Base-by-base conservation (phyloP, 371 early-diverging fungal species). In the Paraphysoderma sedebokerense region DNA sequence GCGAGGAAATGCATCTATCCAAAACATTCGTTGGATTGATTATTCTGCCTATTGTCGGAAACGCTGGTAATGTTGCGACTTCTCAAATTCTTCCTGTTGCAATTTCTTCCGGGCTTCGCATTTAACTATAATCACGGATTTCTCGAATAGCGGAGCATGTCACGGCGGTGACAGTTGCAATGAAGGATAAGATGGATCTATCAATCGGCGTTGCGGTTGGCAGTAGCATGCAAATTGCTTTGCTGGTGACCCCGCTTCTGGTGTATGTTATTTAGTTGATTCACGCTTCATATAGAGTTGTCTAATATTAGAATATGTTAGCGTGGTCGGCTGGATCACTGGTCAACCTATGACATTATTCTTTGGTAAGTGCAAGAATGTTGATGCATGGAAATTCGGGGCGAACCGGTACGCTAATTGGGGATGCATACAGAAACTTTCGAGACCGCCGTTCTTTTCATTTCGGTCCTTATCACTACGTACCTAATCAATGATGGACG, bases 181-280 rank as follows among this genome's bases (percentile, higher is more conserved):
- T 79, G 48, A 75, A 81, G 46, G 75, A 90, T 66, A 87, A 89
- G 68, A 87, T 91, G 85, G 87, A 91, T 49, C 59, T 87, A 24
- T 76, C 85, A 0, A 66, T 92, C 29, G 76, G 81, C 31, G 79
- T 91, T 19, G 87, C 92, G 15, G 66, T 90, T 11, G 91, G 90
- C 2, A 83, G 84, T n/a, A 78, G 78, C 38, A 81, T 87, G 75
- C 90, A 92, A 59, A 87, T 92, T 46, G 83, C 88, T 1, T 67
- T 92, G 17, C 66, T 89, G 26, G 87, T 88, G 3, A 82, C 84
- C 15, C 93, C 92, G 4, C 52, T 90, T 30, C 66, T 84, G 56
- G 88, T 89, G 27, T 34, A 13, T 13, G 34, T 34, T 34, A 13
- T 34, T 12, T n/a, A 13, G 12, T 34, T 13, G 34, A 13, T n/a